phyloP scores from a whole-genome alignment of 371 early-diverging fungal species.

The Blastocladiella emersonii region DNA sequence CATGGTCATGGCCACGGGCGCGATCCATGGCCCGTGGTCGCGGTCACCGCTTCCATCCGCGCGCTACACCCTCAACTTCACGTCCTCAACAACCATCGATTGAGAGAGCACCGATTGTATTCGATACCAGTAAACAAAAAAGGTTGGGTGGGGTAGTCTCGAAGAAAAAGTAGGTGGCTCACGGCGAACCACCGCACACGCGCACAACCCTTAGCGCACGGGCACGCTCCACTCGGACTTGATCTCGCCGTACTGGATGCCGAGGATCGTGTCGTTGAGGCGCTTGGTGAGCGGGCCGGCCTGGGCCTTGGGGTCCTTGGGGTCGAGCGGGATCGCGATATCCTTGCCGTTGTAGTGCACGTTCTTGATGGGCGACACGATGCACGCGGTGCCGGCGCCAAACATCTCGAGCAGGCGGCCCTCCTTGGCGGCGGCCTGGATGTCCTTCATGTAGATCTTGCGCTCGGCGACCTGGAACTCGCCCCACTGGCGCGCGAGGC shows the following conservation, averaged over 20 bases:
- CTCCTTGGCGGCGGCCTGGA: slow-evolving; percentile 56
- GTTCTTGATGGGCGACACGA: slow-evolving; percentile 81
- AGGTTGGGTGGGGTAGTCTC: no score
- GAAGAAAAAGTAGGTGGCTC: no score
- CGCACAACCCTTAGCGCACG: slow-evolving; percentile 10
- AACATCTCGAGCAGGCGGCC: slow-evolving; percentile 61
- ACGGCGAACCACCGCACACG: no score
- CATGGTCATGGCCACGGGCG: no score
- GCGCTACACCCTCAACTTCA: no score
- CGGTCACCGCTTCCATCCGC: no score
- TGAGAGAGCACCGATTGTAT: no score
- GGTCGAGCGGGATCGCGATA: slow-evolving; percentile 74
- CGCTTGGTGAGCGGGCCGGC: slow-evolving; percentile 82
- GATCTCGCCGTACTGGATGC: slow-evolving; percentile 86
- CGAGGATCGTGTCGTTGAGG: slow-evolving; percentile 73
- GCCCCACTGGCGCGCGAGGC: slow-evolving; percentile 64
- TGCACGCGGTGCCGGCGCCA: slow-evolving; percentile 93
- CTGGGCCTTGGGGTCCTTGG: slow-evolving; percentile 55
- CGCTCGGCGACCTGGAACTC: slow-evolving; percentile 85
- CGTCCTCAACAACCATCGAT: no score
- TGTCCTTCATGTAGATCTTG: slow-evolving; percentile 65
- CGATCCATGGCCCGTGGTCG: no score
- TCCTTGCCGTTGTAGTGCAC: slow-evolving; percentile 52
- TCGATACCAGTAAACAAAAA: no score
- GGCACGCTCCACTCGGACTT: slow-evolving; percentile 35